Conservation (phyloP, 176 grass and related monocot species). For the Oryza meyeriana region DNA sequence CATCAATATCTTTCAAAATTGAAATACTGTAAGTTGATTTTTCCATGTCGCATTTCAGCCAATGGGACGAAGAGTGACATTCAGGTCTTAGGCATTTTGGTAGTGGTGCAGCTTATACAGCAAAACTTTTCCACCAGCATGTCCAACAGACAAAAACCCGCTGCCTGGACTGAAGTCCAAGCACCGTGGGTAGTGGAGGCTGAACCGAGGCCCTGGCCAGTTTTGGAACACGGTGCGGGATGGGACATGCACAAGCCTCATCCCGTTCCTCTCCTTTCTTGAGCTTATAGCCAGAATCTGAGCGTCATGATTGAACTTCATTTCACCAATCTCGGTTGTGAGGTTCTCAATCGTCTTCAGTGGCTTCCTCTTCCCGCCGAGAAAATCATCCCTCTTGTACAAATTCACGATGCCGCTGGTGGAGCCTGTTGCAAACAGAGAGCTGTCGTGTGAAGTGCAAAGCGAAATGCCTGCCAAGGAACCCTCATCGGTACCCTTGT, state of each 20-base stretch:
- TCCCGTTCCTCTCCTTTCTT: conserved; percentile 59
- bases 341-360: conserved; percentile 71
- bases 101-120: conserved; percentile 88
- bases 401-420: conserved; percentile 73
- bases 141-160: conserved; percentile 71
- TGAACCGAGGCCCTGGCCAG: conserved; percentile 58
- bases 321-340: conserved; percentile 49
- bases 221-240: conserved; percentile 76
- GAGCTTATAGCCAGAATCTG: conserved; percentile 77
- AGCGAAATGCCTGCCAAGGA: conserved; percentile 52
- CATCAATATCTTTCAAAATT: neutral
- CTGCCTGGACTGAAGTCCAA: conserved; percentile 79
- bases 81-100: conserved; percentile 44
- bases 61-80: neutral
- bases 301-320: conserved; percentile 73
- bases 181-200: conserved; percentile 53
- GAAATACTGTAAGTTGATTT: conserved; percentile 9
- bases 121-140: conserved; percentile 62
- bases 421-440: conserved; percentile 66
- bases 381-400: conserved; percentile 77
- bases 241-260: conserved; percentile 72
- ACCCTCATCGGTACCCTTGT: conserved; percentile 71
- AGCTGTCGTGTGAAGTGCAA: conserved; percentile 56
- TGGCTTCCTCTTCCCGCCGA: conserved; percentile 62
- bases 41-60: neutral